These are phyloP conservation scores for Cytidiella melzeri DNA, from an alignment of 768 basidiomycete species.

Conservation along the genomic window DNA sequence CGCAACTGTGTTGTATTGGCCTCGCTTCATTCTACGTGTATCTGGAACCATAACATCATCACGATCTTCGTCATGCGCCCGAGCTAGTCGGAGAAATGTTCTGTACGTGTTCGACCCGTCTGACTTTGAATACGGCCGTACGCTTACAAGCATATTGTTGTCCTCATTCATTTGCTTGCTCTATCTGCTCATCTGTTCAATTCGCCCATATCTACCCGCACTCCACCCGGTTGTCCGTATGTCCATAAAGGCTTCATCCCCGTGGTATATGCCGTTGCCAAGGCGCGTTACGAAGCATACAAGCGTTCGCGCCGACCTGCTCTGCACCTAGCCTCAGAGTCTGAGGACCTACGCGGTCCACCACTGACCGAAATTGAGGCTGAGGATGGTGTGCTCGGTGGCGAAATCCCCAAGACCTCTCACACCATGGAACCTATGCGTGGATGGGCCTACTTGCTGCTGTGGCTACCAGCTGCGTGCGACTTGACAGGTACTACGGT, in stretches of 20 bases:
- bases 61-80: conserved; percentile 5
- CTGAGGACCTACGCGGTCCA: conserved; percentile 26
- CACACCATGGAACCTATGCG: conserved; percentile 38
- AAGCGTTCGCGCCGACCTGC: conserved; percentile 36
- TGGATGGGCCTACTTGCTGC: conserved; percentile 66
- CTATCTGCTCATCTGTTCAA: conserved; percentile 12
- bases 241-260: conserved; percentile 68
- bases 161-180: conserved; percentile 16
- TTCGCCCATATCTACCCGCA: conserved; percentile 11
- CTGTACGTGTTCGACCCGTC: conserved; percentile 46
- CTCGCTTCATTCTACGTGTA: background rate
- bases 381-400: conserved; percentile 1
- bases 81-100: conserved; percentile 86
- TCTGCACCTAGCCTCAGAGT: conserved; percentile 50
- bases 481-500: conserved; percentile 91
- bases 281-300: conserved; percentile 19
- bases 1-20: conserved; percentile 5
- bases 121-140: conserved; percentile 6
- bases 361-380: background rate
- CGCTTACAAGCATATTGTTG: too few species aligned
- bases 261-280: conserved; percentile 65
- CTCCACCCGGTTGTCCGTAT: conserved; percentile 15
- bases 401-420: conserved; percentile 14
- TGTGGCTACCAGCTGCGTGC: conserved; percentile 86
- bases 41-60: too few species aligned